Evolutionary conservation across 2,329 filamentous ascomycete species (phyloP), one percentile per base, ranked within the genome.

Genomic region (Monilinia fructigena): DNA sequence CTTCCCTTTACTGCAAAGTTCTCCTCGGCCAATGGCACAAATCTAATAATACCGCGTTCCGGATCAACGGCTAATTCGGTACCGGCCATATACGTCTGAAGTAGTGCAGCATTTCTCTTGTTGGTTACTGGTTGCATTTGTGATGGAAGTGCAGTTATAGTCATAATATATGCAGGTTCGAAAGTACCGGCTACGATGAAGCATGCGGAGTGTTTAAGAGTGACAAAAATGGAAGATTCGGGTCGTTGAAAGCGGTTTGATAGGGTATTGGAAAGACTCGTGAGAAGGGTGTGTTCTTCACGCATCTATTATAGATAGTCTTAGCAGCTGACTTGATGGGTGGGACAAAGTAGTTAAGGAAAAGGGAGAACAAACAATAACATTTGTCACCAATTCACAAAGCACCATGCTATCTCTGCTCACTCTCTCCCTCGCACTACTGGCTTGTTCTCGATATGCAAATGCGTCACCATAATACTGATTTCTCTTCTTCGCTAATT

Each of bases 111-210:
- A 76, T 94, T 95, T 69, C 92, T 86, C 76, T 90, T 90, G 79
- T 97, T 97, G 63, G 86, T 91, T 4, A 87, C 84, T 0, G 90
- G 86, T 68, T 89, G 87, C 66, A 95, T 80, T 70, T 91, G 84
- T 14, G 82, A 82, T 1, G 89, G 83, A 12, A 95, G 81, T 0
- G 91, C 88, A 47, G 85, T 88, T 67, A 97, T 85, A 45, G 86
- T 89, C 74, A 96, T 81, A 68, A 88, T 84, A 75, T 97, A 97
- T 26, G 91, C 90, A 4, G 91, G 89, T 61, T 93, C 89, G 70
- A 91, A 89, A 6, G 86, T 88, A 47, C 88, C 90, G 2, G 86
- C 90, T 68, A 94, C 89, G 65, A 92, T 81, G 72, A 97, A 85
- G 74, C 89, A 91, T 18, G 86, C 84, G 35, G 89, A 88, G 74